Evolutionary conservation across 257 asterid genomes (phyloP), one percentile per base, ranked within the genome.

Genomic region (Oldenlandia corymbosa): DNA sequence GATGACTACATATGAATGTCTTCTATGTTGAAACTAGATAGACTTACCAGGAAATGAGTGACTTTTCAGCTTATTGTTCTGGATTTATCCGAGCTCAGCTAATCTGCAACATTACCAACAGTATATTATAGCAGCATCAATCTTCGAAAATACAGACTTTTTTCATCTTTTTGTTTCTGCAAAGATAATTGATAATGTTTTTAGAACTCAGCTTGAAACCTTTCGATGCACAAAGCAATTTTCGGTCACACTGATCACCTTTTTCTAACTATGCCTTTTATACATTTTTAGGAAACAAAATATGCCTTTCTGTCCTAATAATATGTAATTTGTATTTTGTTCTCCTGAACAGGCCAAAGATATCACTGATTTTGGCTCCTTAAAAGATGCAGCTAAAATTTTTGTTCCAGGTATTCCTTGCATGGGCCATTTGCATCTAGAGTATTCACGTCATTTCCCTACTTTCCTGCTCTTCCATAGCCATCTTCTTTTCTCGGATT

Each of bases 371-470:
- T 79, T 92, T 59, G 98, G 97, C 53, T 80, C 98, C 37, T 72
- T 88, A 65, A 92, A 85, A 81, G 95, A 85, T 73, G 97, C 92
- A 49, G 87, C 95, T 47, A 85, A 75, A 78, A 79, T 92, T 65
- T 92, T 88, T 75, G 96, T 92, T 71, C 98, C 98, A 71, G 95
- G 98, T 86, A 81, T 37, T 55, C 41, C 54, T n/a, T n/a, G n/a
- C n/a, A n/a, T n/a, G n/a, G n/a, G n/a, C n/a, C n/a, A n/a, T n/a
- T n/a, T n/a, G n/a, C n/a, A n/a, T n/a, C n/a, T n/a, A n/a, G n/a
- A n/a, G n/a, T n/a, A n/a, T 34, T 4, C 39, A 34, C 4, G 39
- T 74, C 45, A 66, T 65, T 17, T 50, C 11, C 53, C 64, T 27
- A 31, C 58, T n/a, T n/a, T 26, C 60, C 68, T 26, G 41, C 36